Evolutionary conservation across 2,329 filamentous ascomycete species (phyloP).

Genomic region (Phyllosticta paracitricarpa): DNA sequence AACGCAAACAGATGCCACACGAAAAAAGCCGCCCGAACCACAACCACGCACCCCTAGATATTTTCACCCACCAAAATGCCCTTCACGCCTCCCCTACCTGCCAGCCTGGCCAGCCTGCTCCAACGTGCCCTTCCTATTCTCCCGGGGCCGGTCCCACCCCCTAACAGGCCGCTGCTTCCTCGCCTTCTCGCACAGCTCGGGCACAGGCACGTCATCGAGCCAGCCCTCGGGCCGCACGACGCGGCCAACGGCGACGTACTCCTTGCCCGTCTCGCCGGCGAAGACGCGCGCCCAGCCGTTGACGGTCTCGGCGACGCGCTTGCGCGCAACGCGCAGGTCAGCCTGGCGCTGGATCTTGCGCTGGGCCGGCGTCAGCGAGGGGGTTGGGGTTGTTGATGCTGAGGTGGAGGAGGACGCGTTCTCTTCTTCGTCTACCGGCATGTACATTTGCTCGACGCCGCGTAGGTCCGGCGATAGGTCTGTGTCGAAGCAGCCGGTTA

Average conservation of each 20-base stretch:
- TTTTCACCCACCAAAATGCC: not conserved
- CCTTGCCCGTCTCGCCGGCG: conserved; percentile 53
- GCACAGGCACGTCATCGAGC: conserved; percentile 47
- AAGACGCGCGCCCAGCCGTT: conserved; percentile 82
- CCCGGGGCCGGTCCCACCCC: conserved; percentile 30
- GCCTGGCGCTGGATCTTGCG: conserved; percentile 45
- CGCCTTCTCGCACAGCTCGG: conserved; percentile 61
- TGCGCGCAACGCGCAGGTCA: conserved; percentile 56
- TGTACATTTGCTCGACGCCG: conserved; percentile 78
- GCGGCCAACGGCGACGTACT: conserved; percentile 72
- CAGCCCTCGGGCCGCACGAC: conserved; percentile 55
- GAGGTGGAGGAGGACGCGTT: not conserved
- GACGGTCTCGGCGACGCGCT: conserved; percentile 57
- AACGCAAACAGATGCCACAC: not conserved
- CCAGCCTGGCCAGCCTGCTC: conserved; percentile 16
- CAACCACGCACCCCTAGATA: not conserved
- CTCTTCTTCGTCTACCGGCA: conserved; percentile 51
- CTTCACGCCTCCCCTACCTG: not conserved
- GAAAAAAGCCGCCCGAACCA: not conserved
- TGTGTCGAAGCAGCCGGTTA: conserved; percentile 85
- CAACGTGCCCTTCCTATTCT: conserved; percentile 16
- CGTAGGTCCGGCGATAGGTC: conserved; percentile 77
- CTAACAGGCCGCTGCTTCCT: conserved; percentile 53
- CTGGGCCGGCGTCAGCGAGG: conserved; percentile 17
- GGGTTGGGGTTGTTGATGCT: not conserved